Evolutionary conservation across 257 asterid species (phyloP).

Genomic region (Solanum arcanum): DNA sequence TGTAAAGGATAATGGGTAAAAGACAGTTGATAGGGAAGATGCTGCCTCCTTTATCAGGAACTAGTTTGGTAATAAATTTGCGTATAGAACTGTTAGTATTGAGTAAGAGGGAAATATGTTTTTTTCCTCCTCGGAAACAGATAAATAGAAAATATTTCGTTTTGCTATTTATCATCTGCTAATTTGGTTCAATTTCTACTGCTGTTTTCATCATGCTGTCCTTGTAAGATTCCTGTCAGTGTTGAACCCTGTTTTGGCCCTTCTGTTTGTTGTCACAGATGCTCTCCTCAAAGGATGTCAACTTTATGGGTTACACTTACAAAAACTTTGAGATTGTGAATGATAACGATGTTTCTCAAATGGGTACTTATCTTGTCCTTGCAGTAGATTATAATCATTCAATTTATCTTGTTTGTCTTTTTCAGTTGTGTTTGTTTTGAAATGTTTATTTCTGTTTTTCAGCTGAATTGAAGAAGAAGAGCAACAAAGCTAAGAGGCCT

Average conservation of each 20-base stretch:
- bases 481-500: constrained; percentile 75
- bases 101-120: background rate
- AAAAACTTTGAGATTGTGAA: constrained; percentile 91
- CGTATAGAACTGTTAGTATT: background rate
- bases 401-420: background rate
- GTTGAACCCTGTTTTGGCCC: background rate
- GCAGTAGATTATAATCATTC: background rate
- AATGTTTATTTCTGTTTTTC: constrained; percentile 7
- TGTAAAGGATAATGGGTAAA: background rate
- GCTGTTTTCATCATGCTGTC: background rate
- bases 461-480: constrained; percentile 93
- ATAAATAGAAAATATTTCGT: background rate
- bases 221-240: background rate
- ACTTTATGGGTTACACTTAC: constrained; percentile 95
- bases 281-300: constrained; percentile 94
- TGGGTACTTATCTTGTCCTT: constrained; percentile 33
- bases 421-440: background rate
- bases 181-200: background rate
- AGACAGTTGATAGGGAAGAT: background rate
- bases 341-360: constrained; percentile 80
- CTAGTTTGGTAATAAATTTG: background rate
- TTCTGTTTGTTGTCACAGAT: constrained; percentile 42
- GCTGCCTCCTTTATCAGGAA: background rate
- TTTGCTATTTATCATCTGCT: background rate
- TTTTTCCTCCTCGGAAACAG: background rate